Evolutionary conservation across 306 rosid genomes (phyloP).

Genomic region (Vigna radiata): DNA sequence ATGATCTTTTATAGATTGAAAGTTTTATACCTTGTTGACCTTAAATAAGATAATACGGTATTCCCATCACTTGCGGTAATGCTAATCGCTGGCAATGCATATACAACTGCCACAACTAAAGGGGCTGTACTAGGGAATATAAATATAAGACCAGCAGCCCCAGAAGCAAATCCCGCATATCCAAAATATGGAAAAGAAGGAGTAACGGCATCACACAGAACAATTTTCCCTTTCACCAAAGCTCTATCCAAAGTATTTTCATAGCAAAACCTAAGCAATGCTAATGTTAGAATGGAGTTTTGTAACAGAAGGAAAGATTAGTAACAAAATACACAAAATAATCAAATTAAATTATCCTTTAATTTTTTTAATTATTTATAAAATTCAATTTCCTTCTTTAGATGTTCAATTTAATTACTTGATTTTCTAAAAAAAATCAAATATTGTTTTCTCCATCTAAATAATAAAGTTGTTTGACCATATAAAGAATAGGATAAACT

Average conservation of each 20-base stretch:
- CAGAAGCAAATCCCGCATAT: accelerated
- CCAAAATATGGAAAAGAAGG: too few species aligned
- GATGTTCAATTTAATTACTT: too few species aligned
- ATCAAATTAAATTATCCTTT: too few species aligned
- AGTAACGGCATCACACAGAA: slow-evolving; percentile 25
- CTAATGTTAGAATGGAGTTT: not conserved
- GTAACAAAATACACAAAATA: not conserved
- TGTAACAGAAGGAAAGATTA: too few species aligned
- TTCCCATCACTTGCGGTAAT: slow-evolving; percentile 3
- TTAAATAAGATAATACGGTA: slow-evolving; percentile 35
- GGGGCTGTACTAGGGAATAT: not conserved
- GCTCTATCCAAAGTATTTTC: slow-evolving; percentile 20
- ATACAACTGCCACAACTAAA: not conserved
- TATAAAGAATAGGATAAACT: too few species aligned
- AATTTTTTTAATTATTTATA: too few species aligned
- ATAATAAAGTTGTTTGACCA: too few species aligned
- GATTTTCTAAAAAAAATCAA: too few species aligned
- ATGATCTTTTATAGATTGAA: not conserved
- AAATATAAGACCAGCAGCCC: slow-evolving; percentile 44
- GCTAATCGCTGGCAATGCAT: slow-evolving; percentile 44
- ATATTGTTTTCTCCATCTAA: too few species aligned
- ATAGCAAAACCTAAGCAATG: not conserved
- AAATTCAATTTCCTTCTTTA: too few species aligned
- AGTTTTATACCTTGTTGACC: not conserved
- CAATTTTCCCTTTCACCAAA: slow-evolving; percentile 48